These are phyloP conservation scores for Micractinium sp. DNA, from an alignment of 139 green algal species.

Conservation along the genomic window DNA sequence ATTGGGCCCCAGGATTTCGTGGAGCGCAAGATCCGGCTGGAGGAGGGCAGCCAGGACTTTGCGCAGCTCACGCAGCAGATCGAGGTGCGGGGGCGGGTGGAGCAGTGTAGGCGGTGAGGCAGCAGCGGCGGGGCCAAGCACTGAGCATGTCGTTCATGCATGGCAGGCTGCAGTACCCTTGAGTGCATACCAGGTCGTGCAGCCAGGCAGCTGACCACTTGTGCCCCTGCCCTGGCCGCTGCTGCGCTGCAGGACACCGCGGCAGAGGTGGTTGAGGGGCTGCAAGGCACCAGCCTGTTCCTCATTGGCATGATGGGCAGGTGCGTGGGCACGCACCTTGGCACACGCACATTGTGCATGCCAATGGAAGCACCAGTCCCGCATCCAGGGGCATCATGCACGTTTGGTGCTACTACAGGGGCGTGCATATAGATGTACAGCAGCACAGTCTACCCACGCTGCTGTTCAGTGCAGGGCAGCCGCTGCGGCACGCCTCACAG, in stretches of 20 bases:
- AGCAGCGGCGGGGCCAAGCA: too few relatives aligned
- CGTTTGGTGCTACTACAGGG: neutral
- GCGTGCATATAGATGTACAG: neutral
- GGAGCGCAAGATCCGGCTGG: neutral
- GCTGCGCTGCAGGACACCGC: slow-evolving; percentile 45
- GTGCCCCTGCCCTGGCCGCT: too few relatives aligned
- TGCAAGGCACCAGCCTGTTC: slow-evolving; percentile 84
- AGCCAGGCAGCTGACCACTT: too few relatives aligned
- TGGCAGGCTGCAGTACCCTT: too few relatives aligned
- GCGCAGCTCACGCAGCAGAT: slow-evolving; percentile 31
- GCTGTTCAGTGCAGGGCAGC: too few relatives aligned
- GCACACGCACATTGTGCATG: neutral
- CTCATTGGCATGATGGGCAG: slow-evolving; percentile 94
- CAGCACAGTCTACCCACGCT: neutral
- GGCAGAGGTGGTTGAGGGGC: slow-evolving; percentile 54
- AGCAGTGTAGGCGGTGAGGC: too few relatives aligned
- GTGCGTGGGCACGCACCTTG: neutral
- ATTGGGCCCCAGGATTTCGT: slow-evolving; percentile 1
- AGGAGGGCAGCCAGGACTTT: slow-evolving; percentile 29
- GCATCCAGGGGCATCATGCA: too few relatives aligned
- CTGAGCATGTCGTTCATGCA: too few relatives aligned
- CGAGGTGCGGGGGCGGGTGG: slow-evolving; percentile 12
- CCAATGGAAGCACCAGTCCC: neutral
- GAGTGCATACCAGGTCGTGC: too few relatives aligned
- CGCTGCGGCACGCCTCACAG: too few relatives aligned